Evolutionary conservation across 179 eudicot genomes (phyloP), one percentile per base, ranked within the genome.

Genomic region (Spergularia azorica): DNA sequence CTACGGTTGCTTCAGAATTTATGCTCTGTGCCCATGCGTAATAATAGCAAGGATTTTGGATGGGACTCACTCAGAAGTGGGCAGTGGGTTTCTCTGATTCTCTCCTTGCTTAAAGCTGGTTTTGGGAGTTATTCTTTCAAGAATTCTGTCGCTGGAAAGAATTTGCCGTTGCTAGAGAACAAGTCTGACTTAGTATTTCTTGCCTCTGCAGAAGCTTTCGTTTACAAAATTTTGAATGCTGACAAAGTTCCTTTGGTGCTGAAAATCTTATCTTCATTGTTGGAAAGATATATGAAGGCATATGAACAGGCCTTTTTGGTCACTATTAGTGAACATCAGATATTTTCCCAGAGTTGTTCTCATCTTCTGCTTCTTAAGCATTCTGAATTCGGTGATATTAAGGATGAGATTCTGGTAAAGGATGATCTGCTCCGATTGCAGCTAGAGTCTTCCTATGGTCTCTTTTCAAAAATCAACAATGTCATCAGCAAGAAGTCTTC

Each of bases 31-130:
- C 79, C 72, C 57, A 60, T 79, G 81, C 63, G 83, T 61, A 90
- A 81, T 80, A 89, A 87, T 58, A 38, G 71, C 14, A 74, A 72
- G 78, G 89, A 87, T 70, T 86, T 84, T 18, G 88, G 95, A 46
- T 96, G 94, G 97, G 91, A 94, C 77, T 87, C 88, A n/a, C 72
- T 88, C 72, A 88, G 96, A 85, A 83, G 74, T 74, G 89, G 93
- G 57, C 90, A 93, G 76, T 96, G 92, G 93, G 86, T 96, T 20
- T 90, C 98, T 70, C 83, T 96, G 67, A 56, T 88, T 67, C 77
- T 92, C 48, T 90, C 93, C 58, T 73, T 89, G 51, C 87, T 96
- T 74, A 71, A 72, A 84, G 74, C 85, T 41, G 95, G 98, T 59
- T 71, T 82, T 43, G 73, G 78, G 76, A 85, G 79, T 69, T 85